These are phyloP conservation scores for Beauveria varroae DNA, from an alignment of 2,329 filamentous ascomycete genomes.

Conservation along the genomic window DNA sequence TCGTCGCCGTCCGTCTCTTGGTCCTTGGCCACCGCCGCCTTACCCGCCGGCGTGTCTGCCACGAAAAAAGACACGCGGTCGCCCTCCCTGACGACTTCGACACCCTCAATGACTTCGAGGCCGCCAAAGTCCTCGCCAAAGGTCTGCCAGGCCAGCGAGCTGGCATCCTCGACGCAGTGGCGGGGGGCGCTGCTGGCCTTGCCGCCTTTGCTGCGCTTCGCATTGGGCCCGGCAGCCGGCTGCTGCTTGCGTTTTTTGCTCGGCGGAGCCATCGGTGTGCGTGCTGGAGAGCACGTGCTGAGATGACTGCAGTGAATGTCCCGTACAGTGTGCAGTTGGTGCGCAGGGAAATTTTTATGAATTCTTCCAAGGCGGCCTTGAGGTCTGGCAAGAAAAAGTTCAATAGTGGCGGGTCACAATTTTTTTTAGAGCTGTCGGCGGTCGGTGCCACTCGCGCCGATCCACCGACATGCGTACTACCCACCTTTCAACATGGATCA, in stretches of 20 bases:
- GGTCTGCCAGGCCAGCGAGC: constrained; percentile 54
- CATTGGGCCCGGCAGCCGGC: constrained; percentile 21
- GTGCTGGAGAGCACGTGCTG: neutral
- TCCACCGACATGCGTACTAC: neutral
- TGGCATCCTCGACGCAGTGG: constrained; percentile 32
- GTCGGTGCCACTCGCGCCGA: constrained; percentile 5
- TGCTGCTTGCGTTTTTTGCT: constrained; percentile 34
- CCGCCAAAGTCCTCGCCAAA: constrained; percentile 93
- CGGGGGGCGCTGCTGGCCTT: constrained; percentile 20
- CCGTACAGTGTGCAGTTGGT: neutral
- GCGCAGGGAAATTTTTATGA: neutral
- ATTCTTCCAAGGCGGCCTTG: neutral
- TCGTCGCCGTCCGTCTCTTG: constrained; percentile 34
- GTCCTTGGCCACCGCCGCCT: constrained; percentile 12
- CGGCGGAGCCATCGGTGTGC: constrained; percentile 23
- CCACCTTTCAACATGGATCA: too few relatives aligned
- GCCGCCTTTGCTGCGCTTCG: constrained; percentile 27
- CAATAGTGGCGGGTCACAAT: neutral
- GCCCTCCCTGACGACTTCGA: constrained; percentile 70
- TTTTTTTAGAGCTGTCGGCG: constrained; percentile 1
- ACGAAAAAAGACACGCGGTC: constrained; percentile 50
- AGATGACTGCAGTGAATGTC: neutral
- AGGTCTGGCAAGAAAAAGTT: neutral
- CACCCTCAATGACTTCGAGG: constrained; percentile 83
- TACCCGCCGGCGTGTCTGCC: constrained; percentile 14